Conservation (phyloP, 176 grass and related monocot species). For the Calamus simplicifolius region DNA sequence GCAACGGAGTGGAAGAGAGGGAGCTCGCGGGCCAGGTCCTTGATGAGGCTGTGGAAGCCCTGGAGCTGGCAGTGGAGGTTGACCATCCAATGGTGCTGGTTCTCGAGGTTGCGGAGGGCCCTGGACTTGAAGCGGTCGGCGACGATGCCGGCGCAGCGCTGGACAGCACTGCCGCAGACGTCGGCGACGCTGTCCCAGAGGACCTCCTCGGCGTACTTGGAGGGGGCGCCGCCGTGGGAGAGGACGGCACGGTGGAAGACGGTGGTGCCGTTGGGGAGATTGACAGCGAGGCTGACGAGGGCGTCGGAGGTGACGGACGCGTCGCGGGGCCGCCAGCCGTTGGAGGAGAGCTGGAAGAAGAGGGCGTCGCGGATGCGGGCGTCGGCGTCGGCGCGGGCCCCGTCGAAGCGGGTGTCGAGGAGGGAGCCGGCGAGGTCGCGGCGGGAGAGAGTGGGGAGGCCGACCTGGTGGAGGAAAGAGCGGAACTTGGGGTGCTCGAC, state of each 20-base stretch:
- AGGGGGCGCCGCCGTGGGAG: slow-evolving; percentile 12
- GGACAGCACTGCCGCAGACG: slow-evolving; percentile 22
- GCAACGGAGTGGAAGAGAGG: slow-evolving; percentile 44
- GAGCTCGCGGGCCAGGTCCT: slow-evolving; percentile 51
- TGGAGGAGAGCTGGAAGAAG: slow-evolving; percentile 80
- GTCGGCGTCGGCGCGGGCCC: slow-evolving; percentile 34
- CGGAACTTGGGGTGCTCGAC: slow-evolving; percentile 3
- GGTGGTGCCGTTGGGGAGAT: slow-evolving; percentile 4
- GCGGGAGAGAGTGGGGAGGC: neutral
- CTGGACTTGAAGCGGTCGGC: slow-evolving; percentile 67
- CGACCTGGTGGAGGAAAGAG: slow-evolving; percentile 6
- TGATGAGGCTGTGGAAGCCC: slow-evolving; percentile 28
- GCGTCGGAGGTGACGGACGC: slow-evolving; percentile 3
- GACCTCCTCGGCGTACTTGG: slow-evolving; percentile 42
- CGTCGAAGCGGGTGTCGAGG: slow-evolving; percentile 48
- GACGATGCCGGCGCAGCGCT: slow-evolving; percentile 69
- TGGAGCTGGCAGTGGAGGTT: slow-evolving; percentile 68
- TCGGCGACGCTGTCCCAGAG: slow-evolving; percentile 33
- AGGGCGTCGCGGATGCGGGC: slow-evolving; percentile 59
- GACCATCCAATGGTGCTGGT: slow-evolving; percentile 71
- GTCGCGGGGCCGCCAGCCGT: slow-evolving; percentile 37
- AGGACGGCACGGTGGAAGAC: slow-evolving; percentile 10
- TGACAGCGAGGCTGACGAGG: slow-evolving; percentile 34
- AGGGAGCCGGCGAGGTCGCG: slow-evolving; percentile 26
- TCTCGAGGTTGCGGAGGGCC: slow-evolving; percentile 55